phyloP scores from a whole-genome alignment of 129 eudicot species.

The Scalesia atractyloides region DNA sequence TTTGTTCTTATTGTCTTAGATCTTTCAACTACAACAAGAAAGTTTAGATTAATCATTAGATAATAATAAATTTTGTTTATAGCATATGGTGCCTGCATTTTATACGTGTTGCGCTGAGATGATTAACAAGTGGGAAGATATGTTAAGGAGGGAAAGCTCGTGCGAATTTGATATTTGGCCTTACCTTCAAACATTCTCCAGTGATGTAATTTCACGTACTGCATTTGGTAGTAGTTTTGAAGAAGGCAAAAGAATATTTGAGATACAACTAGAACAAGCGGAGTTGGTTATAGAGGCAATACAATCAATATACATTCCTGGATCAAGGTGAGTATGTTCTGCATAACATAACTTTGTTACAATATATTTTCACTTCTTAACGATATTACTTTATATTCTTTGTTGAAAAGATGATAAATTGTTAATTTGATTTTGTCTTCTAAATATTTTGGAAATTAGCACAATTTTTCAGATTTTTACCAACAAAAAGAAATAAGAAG shows the following conservation, averaged over 20 bases:
- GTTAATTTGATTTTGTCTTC: no score
- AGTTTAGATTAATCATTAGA: not conserved
- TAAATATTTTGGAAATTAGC: no score
- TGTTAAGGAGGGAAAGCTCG: not conserved
- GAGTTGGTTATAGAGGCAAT: not conserved
- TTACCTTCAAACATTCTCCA: no score
- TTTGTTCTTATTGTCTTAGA: not conserved
- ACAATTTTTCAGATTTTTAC: not conserved
- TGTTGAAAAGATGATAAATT: no score
- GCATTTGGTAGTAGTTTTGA: no score
- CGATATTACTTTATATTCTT: no score
- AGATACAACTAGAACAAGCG: not conserved
- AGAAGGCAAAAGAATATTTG: no score
- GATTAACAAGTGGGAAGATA: slow-evolving; percentile 24
- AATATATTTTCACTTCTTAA: no score
- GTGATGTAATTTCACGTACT: no score
- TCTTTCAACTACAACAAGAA: not conserved
- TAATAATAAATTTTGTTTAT: not conserved
- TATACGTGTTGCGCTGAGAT: slow-evolving; percentile 9
- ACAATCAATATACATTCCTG: not conserved
- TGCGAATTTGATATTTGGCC: no score
- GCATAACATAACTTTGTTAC: no score
- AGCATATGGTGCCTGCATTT: slow-evolving; percentile 25
- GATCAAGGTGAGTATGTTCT: slow-evolving; percentile 1
- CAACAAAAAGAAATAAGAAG: not conserved